A percentile compares a stretch with the other conserved stretches of the same genome.
Evolutionary conservation across 306 rosid species (phyloP).

Genomic region (Citrullus colocynthis): DNA sequence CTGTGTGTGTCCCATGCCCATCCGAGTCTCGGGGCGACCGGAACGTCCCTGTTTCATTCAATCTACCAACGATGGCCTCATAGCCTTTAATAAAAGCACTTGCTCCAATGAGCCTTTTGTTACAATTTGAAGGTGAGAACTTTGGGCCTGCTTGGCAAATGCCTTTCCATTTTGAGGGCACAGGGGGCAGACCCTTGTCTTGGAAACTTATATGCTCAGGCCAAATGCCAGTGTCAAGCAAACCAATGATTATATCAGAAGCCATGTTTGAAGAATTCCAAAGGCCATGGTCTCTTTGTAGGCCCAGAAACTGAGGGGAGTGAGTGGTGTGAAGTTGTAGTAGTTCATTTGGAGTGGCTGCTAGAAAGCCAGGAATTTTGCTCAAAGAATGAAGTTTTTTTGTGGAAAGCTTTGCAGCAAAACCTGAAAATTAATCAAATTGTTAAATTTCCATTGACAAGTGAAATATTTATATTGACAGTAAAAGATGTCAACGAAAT

Average conservation of each 20-base stretch:
- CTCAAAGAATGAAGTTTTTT: slow-evolving; percentile 34
- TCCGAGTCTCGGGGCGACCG: slow-evolving; percentile 46
- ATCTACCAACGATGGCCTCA: slow-evolving; percentile 34
- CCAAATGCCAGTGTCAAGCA: slow-evolving; percentile 68
- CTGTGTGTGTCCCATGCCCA: slow-evolving; percentile 79
- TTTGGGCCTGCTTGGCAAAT: slow-evolving; percentile 41
- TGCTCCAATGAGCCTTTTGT: slow-evolving; percentile 61
- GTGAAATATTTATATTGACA: background rate
- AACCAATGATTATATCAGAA: slow-evolving; percentile 47
- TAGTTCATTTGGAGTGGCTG: slow-evolving; percentile 48
- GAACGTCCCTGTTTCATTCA: slow-evolving; percentile 38
- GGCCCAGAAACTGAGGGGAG: slow-evolving; percentile 53
- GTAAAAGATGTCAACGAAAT: background rate
- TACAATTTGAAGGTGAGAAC: slow-evolving; percentile 40
- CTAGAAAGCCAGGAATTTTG: slow-evolving; percentile 35
- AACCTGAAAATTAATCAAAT: slow-evolving; percentile 19
- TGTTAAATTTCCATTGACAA: too few relatives aligned
- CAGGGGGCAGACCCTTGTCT: slow-evolving; percentile 28
- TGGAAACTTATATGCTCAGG: slow-evolving; percentile 61
- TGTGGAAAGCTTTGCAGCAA: slow-evolving; percentile 38
- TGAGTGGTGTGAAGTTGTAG: slow-evolving; percentile 47
- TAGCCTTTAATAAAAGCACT: slow-evolving; percentile 47
- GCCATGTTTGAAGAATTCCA: slow-evolving; percentile 41
- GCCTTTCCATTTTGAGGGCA: slow-evolving; percentile 62
- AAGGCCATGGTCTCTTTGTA: slow-evolving; percentile 30